A percentile compares a stretch with the other conserved stretches of the same genome.
Conservation (phyloP, 2,329 filamentous ascomycete genomes). For the Kalaharituber pfeilii region DNA sequence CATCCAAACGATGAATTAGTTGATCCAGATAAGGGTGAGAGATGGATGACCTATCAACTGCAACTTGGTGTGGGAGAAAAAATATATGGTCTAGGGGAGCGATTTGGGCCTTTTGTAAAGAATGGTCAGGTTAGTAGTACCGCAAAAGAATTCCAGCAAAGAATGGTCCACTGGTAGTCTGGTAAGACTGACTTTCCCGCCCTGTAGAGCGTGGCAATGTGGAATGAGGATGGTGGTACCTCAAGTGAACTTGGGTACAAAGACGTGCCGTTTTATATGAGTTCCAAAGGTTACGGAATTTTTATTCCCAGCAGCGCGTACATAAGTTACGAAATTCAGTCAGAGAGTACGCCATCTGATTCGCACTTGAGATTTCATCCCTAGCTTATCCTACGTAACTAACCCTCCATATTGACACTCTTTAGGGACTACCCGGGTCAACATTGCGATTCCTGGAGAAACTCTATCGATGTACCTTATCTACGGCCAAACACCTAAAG, state of each 20-base stretch:
- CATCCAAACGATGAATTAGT: slow-evolving; percentile 35
- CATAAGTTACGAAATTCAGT: slow-evolving; percentile 56
- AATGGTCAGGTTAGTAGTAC: slow-evolving; percentile 52
- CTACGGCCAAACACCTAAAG: slow-evolving; percentile 52
- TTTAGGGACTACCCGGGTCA: too few relatives aligned
- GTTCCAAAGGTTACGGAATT: slow-evolving; percentile 56
- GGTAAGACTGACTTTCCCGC: too few relatives aligned
- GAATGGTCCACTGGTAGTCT: too few relatives aligned
- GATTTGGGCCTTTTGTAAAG: slow-evolving; percentile 61
- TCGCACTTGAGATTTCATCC: too few relatives aligned
- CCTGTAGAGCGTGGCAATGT: too few relatives aligned
- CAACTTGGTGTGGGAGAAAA: slow-evolving; percentile 40
- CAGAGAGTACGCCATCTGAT: slow-evolving; percentile 53
- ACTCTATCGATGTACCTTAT: slow-evolving; percentile 59
- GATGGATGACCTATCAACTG: slow-evolving; percentile 32
- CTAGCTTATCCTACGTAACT: too few relatives aligned
- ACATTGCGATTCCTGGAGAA: slow-evolving; percentile 50
- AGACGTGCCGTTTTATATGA: slow-evolving; percentile 53
- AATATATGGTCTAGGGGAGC: slow-evolving; percentile 56
- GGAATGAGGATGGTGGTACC: too few relatives aligned
- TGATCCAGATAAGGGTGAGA: slow-evolving; percentile 33
- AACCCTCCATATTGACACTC: too few relatives aligned
- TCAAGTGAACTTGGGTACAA: slow-evolving; percentile 56
- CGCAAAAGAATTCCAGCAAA: slow-evolving; percentile 45
- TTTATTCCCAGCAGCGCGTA: slow-evolving; percentile 55